Percentiles rank a stretch among this genome's conserved stretches.
phyloP scores from a whole-genome alignment of 2,329 filamentous ascomycete genomes.

The Ophiostoma quercus region DNA sequence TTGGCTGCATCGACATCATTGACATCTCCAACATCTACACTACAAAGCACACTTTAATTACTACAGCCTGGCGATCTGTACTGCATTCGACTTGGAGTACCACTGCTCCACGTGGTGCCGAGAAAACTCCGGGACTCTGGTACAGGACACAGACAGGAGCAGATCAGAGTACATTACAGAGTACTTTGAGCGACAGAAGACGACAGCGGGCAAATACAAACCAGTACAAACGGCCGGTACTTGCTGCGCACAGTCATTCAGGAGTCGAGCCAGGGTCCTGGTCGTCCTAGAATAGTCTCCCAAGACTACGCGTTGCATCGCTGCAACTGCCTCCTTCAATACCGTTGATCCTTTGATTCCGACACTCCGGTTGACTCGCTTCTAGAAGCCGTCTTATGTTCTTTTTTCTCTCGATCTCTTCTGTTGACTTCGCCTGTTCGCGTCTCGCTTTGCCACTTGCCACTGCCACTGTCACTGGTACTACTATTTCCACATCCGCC shows the following conservation, averaged over 20 bases:
- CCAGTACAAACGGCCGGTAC: no score
- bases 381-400: background rate
- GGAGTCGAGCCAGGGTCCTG: background rate
- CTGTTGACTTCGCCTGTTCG: background rate
- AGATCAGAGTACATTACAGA: no score
- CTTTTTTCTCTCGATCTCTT: background rate
- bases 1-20: background rate
- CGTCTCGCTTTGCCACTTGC: background rate
- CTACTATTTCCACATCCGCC: background rate
- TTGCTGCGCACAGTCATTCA: background rate
- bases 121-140: background rate
- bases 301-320: background rate
- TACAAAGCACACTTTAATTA: background rate
- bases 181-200: no score
- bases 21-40: background rate
- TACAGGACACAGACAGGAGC: no score
- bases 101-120: background rate
- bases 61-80: background rate
- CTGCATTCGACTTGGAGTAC: background rate
- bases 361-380: background rate
- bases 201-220: background rate
- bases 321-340: background rate
- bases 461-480: background rate
- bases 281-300: background rate
- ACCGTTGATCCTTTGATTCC: background rate